Percentiles rank a stretch among this genome's conserved stretches.
These are phyloP conservation scores for Tremella fuciformis DNA, from an alignment of 768 basidiomycete species.

Conservation along the genomic window DNA sequence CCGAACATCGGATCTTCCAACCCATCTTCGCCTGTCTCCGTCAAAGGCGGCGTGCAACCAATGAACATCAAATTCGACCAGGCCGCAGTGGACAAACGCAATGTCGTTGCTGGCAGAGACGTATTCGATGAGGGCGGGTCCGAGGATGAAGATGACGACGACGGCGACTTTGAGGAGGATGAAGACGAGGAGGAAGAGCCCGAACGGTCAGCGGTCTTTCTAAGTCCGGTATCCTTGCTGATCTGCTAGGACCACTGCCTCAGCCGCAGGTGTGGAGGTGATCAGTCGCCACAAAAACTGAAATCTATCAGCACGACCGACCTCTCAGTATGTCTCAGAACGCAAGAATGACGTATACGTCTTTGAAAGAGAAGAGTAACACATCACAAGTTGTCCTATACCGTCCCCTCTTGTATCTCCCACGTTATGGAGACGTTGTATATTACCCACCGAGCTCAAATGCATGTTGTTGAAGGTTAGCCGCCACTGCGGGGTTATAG, in stretches of 20 bases:
- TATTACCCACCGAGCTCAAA: too few relatives aligned
- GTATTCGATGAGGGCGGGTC: constrained; percentile 18
- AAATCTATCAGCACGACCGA: not conserved
- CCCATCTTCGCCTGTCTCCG: not conserved
- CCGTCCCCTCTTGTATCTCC: too few relatives aligned
- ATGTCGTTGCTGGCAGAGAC: constrained; percentile 7
- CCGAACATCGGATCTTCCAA: not conserved
- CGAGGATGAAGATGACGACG: constrained; percentile 13
- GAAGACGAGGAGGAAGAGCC: constrained; percentile 35
- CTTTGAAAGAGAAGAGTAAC: too few relatives aligned
- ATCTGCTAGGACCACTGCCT: constrained; percentile 41
- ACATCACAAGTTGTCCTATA: too few relatives aligned
- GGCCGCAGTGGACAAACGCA: not conserved
- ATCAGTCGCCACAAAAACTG: constrained; percentile 36
- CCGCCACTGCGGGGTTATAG: too few relatives aligned
- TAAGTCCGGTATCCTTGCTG: constrained; percentile 8
- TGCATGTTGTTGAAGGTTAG: too few relatives aligned
- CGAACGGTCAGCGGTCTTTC: constrained; percentile 29
- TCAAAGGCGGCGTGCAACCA: not conserved
- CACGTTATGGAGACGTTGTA: too few relatives aligned
- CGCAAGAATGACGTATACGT: too few relatives aligned
- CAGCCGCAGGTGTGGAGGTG: constrained; percentile 50
- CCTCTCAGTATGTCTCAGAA: too few relatives aligned
- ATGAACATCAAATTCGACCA: constrained; percentile 5
- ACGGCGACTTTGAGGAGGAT: constrained; percentile 26